Evolutionary conservation across 257 asterid species (phyloP).

Genomic region (Datura wrightii): DNA sequence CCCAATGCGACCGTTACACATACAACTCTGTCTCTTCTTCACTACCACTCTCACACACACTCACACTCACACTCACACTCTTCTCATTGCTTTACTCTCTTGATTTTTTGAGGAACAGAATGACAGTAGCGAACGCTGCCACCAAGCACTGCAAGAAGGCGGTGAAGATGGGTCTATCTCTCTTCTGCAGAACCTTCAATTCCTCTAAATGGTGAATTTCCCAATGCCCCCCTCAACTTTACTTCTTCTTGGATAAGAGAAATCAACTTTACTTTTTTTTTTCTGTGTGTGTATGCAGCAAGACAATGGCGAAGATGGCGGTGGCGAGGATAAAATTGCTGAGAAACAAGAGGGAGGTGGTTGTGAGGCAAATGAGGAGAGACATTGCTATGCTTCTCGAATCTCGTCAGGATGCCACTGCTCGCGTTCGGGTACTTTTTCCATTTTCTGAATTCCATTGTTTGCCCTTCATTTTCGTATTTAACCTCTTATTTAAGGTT

Average conservation of each 20-base stretch:
- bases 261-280: neutral
- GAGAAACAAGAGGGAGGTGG: conserved; percentile 95
- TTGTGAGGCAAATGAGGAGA: conserved; percentile 93
- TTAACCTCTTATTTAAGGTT: neutral
- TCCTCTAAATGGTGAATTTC: conserved; percentile 76
- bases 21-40: conserved; percentile 24
- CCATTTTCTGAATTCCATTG: neutral
- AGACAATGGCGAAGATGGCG: conserved; percentile 96
- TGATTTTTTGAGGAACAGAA: conserved; percentile 6
- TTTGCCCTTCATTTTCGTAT: neutral
- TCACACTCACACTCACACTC: conserved; percentile 22
- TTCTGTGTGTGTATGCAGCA: conserved; percentile 48
- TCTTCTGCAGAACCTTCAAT: conserved; percentile 70
- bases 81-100: neutral
- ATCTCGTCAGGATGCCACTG: conserved; percentile 86
- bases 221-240: neutral
- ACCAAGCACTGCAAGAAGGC: conserved; percentile 70
- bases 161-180: conserved; percentile 56
- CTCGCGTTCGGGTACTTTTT: conserved; percentile 76
- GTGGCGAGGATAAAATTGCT: conserved; percentile 93
- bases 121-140: conserved; percentile 61
- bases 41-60: conserved; percentile 28
- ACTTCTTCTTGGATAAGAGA: neutral
- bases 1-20: conserved; percentile 67
- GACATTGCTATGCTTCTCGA: conserved; percentile 94